Evolutionary conservation across 2,329 filamentous ascomycete species (phyloP).

Genomic region (Alternaria consortialis): DNA sequence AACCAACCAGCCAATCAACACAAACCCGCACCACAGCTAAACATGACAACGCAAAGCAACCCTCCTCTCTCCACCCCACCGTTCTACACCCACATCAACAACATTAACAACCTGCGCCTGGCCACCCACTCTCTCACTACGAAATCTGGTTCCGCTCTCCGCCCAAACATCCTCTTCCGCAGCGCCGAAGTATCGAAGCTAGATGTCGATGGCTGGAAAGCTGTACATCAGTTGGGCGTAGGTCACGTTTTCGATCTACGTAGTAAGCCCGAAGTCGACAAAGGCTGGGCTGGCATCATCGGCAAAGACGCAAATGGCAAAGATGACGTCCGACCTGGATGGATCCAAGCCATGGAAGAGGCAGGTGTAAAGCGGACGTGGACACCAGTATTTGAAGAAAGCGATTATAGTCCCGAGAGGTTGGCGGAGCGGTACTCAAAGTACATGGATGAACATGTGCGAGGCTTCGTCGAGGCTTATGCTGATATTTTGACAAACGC

Average conservation of each 20-base stretch:
- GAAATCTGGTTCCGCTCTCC: slow-evolving; percentile 53
- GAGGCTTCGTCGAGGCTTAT: slow-evolving; percentile 72
- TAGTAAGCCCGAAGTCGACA: slow-evolving; percentile 66
- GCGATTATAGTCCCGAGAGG: slow-evolving; percentile 69
- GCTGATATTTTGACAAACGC: slow-evolving; percentile 66
- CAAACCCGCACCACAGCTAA: neutral
- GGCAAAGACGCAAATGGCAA: slow-evolving; percentile 41
- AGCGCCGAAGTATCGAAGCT: slow-evolving; percentile 68
- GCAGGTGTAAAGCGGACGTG: slow-evolving; percentile 63
- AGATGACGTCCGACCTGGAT: slow-evolving; percentile 44
- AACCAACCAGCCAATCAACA: neutral
- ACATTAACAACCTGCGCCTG: slow-evolving; percentile 50
- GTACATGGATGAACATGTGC: slow-evolving; percentile 65
- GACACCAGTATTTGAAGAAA: slow-evolving; percentile 70
- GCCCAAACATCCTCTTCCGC: slow-evolving; percentile 68
- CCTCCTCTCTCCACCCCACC: slow-evolving; percentile 37
- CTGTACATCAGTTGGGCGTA: slow-evolving; percentile 63
- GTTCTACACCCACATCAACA: slow-evolving; percentile 42
- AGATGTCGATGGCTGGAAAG: slow-evolving; percentile 27
- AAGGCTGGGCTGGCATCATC: slow-evolving; percentile 35
- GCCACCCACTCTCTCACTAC: slow-evolving; percentile 37
- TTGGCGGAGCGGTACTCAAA: slow-evolving; percentile 68
- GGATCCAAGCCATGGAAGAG: slow-evolving; percentile 36
- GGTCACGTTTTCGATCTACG: slow-evolving; percentile 74
- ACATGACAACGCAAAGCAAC: neutral